Base-by-base conservation (phyloP, 164 flowering plant species). In the Vitis labrusca region DNA sequence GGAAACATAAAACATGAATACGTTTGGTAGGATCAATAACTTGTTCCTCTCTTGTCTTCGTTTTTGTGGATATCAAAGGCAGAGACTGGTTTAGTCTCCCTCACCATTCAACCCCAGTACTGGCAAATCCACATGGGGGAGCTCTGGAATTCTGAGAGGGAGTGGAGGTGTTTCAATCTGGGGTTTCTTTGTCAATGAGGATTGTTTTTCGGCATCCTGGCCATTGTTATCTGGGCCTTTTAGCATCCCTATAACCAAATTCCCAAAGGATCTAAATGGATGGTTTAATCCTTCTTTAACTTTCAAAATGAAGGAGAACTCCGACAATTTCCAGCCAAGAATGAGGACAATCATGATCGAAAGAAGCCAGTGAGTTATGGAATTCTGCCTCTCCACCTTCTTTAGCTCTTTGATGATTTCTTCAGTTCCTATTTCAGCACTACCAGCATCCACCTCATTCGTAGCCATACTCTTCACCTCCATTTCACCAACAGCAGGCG, bases 311-410 rank as follows among this genome's bases (percentile, higher is more conserved):
- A 93, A 71, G 13, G 94, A 82, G 27, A 88, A 85, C 77, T 93
- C 93, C 0, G 97, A 91, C 7, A 89, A n/a, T 62, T 90, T 94
- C 95, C 98, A 91, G 32, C 76, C 74, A 0, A 84, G 61, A 2
- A 92, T 91, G 51, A 86, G 75, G 1, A 82, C 73, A 30, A 93
- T 90, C 88, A 89, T 71, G 57, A 59, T 73, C 0, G 95, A 84
- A 6, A 93, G 84, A 58, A 93, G 85, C 54, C 89, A 84, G 29
- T 93, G 94, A 8, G 97, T 93, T 29, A 82, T 66, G 0, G 59
- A 16, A 52, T 93, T 93, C 82, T 91, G 98, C 73, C 67, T 91
- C 84, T 77, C 78, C 68, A 93, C 68, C 54, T 78, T 76, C 68
- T 73, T 82, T 3, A 93, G 79, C 78, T 88, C 97, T 72, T 79